These are phyloP conservation scores for Lunularia cruciata DNA, from an alignment of 225 moss, liverwort and hornwort species.

Conservation along the genomic window DNA sequence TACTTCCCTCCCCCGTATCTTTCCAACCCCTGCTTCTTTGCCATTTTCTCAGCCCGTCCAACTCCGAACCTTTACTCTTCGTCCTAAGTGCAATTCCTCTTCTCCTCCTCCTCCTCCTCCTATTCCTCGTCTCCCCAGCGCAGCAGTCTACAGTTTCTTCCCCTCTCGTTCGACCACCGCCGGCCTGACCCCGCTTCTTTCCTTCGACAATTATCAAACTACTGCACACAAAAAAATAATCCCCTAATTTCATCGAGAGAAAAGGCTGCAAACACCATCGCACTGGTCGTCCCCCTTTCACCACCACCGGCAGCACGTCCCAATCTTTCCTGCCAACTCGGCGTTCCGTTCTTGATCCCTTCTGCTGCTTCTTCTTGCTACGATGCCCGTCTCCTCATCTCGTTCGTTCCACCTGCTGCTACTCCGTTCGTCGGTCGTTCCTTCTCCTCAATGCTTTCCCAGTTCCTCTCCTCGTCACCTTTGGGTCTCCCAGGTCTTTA, in stretches of 20 bases:
- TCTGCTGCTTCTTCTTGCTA: neutral
- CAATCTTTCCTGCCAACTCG: neutral
- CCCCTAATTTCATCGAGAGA: constrained; percentile 5
- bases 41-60: neutral
- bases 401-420: neutral
- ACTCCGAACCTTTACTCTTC: neutral
- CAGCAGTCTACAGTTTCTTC: neutral
- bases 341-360: neutral
- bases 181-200: neutral
- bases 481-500: too few relatives aligned
- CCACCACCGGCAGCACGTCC: neutral
- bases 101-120: too few relatives aligned
- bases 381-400: neutral
- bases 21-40: neutral
- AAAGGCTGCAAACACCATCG: neutral
- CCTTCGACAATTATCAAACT: neutral
- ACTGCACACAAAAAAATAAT: neutral
- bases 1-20: neutral
- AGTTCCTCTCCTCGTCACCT: neutral
- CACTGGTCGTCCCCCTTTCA: neutral
- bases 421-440: neutral
- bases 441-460: neutral
- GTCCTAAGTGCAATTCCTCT: neutral
- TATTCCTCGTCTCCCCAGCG: neutral
- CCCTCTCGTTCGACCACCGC: neutral